Evolutionary conservation across 2,329 filamentous ascomycete genomes (phyloP).

Genomic region (Pyrenophora tritici-repentis): DNA sequence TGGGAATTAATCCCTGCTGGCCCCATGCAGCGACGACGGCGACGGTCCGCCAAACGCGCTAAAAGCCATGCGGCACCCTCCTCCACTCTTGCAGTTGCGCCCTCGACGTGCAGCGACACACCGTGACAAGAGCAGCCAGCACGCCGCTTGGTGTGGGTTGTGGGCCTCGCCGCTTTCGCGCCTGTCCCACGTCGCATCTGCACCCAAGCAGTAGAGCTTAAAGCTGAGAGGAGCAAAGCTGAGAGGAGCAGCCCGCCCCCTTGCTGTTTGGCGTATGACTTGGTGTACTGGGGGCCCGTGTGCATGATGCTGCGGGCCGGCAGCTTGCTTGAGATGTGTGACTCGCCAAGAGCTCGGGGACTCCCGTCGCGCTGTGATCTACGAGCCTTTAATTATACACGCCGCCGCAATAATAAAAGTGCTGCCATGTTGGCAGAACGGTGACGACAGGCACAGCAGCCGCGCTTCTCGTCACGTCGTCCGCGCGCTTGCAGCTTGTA

Average conservation of each 20-base stretch:
- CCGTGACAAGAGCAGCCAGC: too few relatives aligned
- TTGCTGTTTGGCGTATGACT: constrained; percentile 9
- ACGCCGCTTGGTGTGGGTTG: too few relatives aligned
- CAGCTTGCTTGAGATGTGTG: constrained; percentile 27
- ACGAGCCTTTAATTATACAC: constrained; percentile 26
- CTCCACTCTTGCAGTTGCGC: constrained; percentile 10
- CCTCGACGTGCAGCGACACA: too few relatives aligned
- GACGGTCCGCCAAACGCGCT: constrained; percentile 30
- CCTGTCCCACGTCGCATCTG: constrained; percentile 1
- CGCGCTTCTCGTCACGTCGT: background rate
- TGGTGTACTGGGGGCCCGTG: constrained; percentile 13
- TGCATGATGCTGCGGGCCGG: constrained; percentile 17
- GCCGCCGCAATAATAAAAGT: constrained; percentile 3
- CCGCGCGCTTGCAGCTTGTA: background rate
- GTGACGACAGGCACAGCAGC: background rate
- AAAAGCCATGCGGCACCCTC: constrained; percentile 18
- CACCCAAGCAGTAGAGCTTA: background rate
- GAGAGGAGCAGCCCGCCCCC: background rate
- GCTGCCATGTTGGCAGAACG: background rate
- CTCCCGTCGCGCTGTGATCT: constrained; percentile 32
- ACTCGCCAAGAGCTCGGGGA: constrained; percentile 26
- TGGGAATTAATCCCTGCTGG: constrained; percentile 27
- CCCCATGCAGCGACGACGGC: constrained; percentile 31
- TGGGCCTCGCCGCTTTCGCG: background rate
- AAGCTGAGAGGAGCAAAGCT: background rate